Evolutionary conservation across 495 filamentous ascomycete genomes (phyloP), one percentile per base, ranked within the genome.

Genomic region (Jackrogersella multiformis): DNA sequence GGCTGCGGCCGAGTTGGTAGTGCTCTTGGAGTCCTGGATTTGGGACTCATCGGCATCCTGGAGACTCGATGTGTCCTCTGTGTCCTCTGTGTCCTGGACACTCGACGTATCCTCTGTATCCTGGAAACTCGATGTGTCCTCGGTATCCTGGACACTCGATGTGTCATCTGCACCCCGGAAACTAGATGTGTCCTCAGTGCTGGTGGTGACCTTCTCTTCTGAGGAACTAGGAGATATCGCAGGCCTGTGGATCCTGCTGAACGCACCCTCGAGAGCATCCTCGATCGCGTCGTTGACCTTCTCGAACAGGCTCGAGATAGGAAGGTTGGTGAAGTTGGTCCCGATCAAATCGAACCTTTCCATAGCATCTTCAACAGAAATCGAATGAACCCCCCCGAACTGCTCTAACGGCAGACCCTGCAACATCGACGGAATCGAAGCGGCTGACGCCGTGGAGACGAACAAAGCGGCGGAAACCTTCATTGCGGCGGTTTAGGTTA

Each of bases 381-480:
- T 68, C 26, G 41, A 39, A 52, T 73, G 70, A 32, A 73, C 70
- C 24, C 39, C 12, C 24, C 70, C 70, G 42, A 75, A 75, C 13
- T 49, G 45, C 20, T 34, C n/a, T 4, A 75, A 45, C 34, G 70
- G 67, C 1, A 71, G 60, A 20, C 73, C 73, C 28, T 68, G 28
- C 6, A 45, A 57, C 18, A 51, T 20, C 15, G 26, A 28, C 8
- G 69, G 73, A 18, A 75, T 15, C 12, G 70, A 48, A 16, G 70
- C 67, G 61, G 73, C 73, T 5, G 73, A 66, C 36, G 64, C 73
- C 36, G 70, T 70, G 49, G 73, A 63, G 28, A 62, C 67, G 51
- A 69, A 73, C 52, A 75, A 58, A 61, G 62, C 73, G 24, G 51
- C 34, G 21, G 70, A 61, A 35, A 65, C 53, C 73, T 71, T 75